These are phyloP conservation scores for Senna tora DNA, from an alignment of 306 rosid species.

Conservation along the genomic window DNA sequence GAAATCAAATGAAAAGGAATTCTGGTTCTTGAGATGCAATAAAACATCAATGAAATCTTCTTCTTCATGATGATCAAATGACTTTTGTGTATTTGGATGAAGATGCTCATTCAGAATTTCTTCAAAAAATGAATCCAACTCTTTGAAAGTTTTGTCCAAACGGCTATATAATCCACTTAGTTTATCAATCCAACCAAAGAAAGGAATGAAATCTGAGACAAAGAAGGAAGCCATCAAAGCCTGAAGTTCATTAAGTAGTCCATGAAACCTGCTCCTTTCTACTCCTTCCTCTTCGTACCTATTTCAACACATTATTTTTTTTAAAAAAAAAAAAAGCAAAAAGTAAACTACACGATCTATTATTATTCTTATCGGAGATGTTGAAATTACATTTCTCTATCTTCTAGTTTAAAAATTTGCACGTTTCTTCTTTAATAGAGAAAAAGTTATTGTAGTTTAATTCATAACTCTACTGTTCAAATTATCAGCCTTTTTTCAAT, in stretches of 20 bases:
- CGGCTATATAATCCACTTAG: constrained; percentile 14
- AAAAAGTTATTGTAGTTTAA: too few relatives aligned
- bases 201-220: constrained; percentile 9
- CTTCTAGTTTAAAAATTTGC: too few relatives aligned
- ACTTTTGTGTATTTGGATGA: constrained; percentile 14
- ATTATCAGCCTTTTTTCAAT: too few relatives aligned
- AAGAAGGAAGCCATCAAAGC: neutral
- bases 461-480: too few relatives aligned
- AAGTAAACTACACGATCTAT: too few relatives aligned
- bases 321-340: too few relatives aligned
- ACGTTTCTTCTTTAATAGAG: too few relatives aligned
- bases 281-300: constrained; percentile 28
- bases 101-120: constrained; percentile 18
- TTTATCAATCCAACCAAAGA: constrained; percentile 21
- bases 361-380: too few relatives aligned
- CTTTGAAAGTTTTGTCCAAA: neutral
- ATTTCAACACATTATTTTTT: too few relatives aligned
- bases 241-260: neutral
- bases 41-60: constrained; percentile 31
- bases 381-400: too few relatives aligned
- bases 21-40: constrained; percentile 24
- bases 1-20: constrained; percentile 27
- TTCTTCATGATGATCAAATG: neutral
- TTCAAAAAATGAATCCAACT: neutral
- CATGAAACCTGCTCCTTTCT: constrained; percentile 30